Evolutionary conservation across 495 filamentous ascomycete species (phyloP), one percentile per base, ranked within the genome.

Genomic region (Staphylotrichum tortipilum): DNA sequence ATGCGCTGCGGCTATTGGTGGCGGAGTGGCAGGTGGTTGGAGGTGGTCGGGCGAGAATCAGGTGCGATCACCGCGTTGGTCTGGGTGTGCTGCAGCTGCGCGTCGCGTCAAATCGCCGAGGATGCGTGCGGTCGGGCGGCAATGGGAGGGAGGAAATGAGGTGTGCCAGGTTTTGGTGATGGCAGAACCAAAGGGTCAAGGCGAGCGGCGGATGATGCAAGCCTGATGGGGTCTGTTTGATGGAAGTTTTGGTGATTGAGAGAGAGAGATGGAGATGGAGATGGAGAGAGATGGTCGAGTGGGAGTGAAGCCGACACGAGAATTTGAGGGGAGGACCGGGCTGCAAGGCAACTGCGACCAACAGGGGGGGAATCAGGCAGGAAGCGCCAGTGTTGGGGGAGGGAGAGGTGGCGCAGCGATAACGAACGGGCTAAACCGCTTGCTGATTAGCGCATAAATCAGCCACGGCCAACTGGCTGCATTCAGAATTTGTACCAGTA

Each of bases 171-270:
- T 40, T 47, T 28, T 8, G 22, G 10, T 22, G 17, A 28, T 19
- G 28, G 47, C 43, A 44, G 33, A 14, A 47, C 37, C 21, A 21
- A 30, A 41, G 29, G 55, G 40, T 44, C 49, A 59, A 54, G 68
- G 59, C 66, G 60, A 50, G 54, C 65, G 63, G 71, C 62, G 24
- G 5, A 69, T 70, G 68, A 63, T 72, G 70, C 67, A 63, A 55
- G 54, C 66, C 61, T 56, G 52, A 55, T 47, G 31, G 23, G 50
- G 45, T 42, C 30, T 23, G 47, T 21, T 46, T 50, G 54, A 48
- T 52, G 54, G 30, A 36, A n/a, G n/a, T n/a, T n/a, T n/a, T n/a
- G 30, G 48, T 26, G 49, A 11, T 54, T 28, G 26, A 28, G 6
- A 10, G 26, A 10, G 26, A 28, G 10, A 7, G 26, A 28, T 28